Percentiles rank a stretch among this genome's conserved stretches.
phyloP scores from a whole-genome alignment of 495 filamentous ascomycete genomes.

The Xylaria intraflava region DNA sequence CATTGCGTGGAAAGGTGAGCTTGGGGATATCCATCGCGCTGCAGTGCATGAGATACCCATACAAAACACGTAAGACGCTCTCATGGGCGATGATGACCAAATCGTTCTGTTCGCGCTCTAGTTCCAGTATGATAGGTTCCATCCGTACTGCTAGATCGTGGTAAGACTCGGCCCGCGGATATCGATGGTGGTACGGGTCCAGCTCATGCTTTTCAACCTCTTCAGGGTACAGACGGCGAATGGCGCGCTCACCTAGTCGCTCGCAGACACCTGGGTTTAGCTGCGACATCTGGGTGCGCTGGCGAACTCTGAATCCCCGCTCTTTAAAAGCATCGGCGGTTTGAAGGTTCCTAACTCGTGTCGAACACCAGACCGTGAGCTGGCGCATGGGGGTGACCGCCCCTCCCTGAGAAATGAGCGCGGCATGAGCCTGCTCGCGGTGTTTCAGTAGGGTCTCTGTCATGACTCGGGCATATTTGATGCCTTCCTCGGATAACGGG shows the following conservation, averaged over 20 bases:
- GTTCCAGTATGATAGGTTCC: constrained; percentile 97
- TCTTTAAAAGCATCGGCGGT: constrained; percentile 76
- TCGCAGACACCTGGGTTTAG: constrained; percentile 95
- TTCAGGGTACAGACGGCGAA: constrained; percentile 73
- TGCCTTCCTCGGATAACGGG: constrained; percentile 71
- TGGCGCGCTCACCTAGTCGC: constrained; percentile 73
- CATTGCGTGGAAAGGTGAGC: constrained; percentile 88
- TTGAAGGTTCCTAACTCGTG: constrained; percentile 79
- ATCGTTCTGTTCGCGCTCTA: constrained; percentile 96
- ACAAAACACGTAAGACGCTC: constrained; percentile 89
- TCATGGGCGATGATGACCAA: constrained; percentile 97
- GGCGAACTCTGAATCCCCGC: constrained; percentile 74
- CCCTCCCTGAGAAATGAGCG: constrained; percentile 61
- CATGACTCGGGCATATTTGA: constrained; percentile 84
- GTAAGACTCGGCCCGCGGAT: constrained; percentile 96
- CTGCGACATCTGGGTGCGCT: constrained; percentile 92
- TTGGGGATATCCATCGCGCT: constrained; percentile 92
- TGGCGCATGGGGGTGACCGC: constrained; percentile 63
- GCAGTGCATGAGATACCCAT: constrained; percentile 98
- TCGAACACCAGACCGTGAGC: constrained; percentile 90
- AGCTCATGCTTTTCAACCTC: constrained; percentile 89
- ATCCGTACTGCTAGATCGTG: constrained; percentile 95
- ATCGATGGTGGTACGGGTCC: constrained; percentile 96
- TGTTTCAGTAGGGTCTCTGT: constrained; percentile 72
- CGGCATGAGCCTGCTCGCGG: constrained; percentile 70